Conservation (phyloP, 495 filamentous ascomycete genomes). For the Schizothecium vesticola region DNA sequence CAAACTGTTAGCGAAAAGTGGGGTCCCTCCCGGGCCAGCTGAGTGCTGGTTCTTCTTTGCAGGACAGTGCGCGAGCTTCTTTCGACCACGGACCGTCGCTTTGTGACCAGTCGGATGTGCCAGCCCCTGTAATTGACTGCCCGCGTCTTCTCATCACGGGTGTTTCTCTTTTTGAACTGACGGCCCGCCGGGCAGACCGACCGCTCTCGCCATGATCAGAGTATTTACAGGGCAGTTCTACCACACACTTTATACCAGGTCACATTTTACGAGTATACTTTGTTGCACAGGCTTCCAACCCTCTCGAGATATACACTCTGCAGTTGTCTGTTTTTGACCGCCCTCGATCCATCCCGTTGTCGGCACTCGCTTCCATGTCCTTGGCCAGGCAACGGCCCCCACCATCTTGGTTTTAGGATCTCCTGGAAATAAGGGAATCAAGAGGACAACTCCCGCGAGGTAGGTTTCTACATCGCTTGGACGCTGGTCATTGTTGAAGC, state of each 20-base stretch:
- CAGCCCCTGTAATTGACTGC: neutral
- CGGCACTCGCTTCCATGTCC: neutral
- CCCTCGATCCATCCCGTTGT: neutral
- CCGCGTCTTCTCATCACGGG: neutral
- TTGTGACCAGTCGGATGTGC: neutral
- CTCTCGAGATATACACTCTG: neutral
- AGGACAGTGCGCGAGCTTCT: neutral
- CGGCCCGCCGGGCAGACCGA: slow-evolving; percentile 1
- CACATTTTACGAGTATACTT: neutral
- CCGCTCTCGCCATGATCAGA: neutral
- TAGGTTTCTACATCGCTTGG: no score
- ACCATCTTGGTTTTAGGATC: neutral
- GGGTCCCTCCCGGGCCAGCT: neutral
- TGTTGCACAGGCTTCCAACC: neutral
- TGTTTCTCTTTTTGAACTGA: neutral
- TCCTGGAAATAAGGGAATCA: neutral
- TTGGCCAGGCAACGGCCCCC: slow-evolving; percentile 3
- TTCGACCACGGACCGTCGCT: neutral
- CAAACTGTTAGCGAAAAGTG: neutral
- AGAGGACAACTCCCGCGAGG: neutral
- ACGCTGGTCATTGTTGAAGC: no score
- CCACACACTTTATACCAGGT: neutral
- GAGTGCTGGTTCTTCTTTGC: neutral
- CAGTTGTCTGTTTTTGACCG: neutral
- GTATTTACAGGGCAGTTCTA: neutral